Evolutionary conservation across 805 yeast species (phyloP).

Genomic region (Spathaspora sp.): DNA sequence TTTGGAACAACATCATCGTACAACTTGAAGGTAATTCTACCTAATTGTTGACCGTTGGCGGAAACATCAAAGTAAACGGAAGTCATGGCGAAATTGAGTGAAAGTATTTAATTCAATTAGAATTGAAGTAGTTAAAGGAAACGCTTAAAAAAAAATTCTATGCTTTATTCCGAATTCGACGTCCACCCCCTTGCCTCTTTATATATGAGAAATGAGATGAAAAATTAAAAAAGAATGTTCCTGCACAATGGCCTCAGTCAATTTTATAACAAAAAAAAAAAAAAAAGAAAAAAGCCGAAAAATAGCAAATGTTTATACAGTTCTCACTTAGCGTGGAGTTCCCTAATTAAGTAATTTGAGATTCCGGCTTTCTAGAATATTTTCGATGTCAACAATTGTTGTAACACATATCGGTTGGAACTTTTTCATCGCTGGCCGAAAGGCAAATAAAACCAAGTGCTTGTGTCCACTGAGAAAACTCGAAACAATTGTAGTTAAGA

Average conservation of each 20-base stretch:
- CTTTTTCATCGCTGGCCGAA: too few species aligned
- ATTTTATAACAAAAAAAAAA: background rate
- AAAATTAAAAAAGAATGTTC: background rate
- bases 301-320: background rate
- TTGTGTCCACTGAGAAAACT: too few species aligned
- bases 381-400: too few species aligned
- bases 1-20: slow-evolving; percentile 59
- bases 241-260: background rate
- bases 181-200: slow-evolving; percentile 1
- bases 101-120: background rate
- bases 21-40: slow-evolving; percentile 78
- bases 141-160: background rate
- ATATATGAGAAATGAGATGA: background rate
- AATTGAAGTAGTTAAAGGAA: slow-evolving; percentile 1
- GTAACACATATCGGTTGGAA: too few species aligned
- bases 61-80: slow-evolving; percentile 80
- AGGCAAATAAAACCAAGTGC: too few species aligned
- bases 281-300: background rate
- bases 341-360: background rate
- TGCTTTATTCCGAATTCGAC: background rate
- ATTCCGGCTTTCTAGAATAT: too few species aligned
- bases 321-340: too few species aligned
- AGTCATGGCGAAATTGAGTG: slow-evolving; percentile 41
- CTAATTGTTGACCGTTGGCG: slow-evolving; percentile 69
- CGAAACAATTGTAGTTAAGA: too few species aligned